Conservation (phyloP, 2,329 filamentous ascomycete genomes). For the Microsporum ferrugineum region DNA sequence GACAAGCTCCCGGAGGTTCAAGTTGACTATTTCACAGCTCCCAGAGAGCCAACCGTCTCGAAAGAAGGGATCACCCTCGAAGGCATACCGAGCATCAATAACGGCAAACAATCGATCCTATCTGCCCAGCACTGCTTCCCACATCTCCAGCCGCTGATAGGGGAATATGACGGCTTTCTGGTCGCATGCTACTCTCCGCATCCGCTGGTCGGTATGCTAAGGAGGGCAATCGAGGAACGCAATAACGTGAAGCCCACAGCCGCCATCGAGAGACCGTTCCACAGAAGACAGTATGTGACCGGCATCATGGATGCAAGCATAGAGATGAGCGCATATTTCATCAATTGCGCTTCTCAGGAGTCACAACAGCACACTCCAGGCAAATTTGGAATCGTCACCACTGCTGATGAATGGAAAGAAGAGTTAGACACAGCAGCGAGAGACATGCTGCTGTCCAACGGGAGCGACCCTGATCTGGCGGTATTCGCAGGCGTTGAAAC, state of each 20-base stretch:
- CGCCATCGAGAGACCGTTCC: not conserved
- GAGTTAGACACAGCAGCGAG: conserved; percentile 57
- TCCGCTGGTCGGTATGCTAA: conserved; percentile 56
- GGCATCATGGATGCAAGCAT: conserved; percentile 87
- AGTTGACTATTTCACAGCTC: conserved; percentile 32
- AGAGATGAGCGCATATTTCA: conserved; percentile 43
- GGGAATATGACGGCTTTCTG: conserved; percentile 58
- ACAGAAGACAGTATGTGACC: conserved; percentile 45
- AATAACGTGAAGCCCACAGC: conserved; percentile 10
- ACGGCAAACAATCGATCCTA: conserved; percentile 53
- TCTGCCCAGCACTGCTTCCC: conserved; percentile 54
- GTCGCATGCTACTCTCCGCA: conserved; percentile 85
- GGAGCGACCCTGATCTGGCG: conserved; percentile 19
- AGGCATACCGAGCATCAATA: conserved; percentile 66
- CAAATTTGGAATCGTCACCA: conserved; percentile 77
- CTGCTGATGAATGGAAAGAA: conserved; percentile 69
- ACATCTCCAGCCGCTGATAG: conserved; percentile 36
- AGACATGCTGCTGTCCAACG: conserved; percentile 46
- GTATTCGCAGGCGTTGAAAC: conserved; percentile 68
- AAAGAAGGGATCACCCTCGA: conserved; percentile 23
- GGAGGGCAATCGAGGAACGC: conserved; percentile 30
- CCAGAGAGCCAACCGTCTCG: conserved; percentile 20
- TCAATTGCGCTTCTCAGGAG: conserved; percentile 17
- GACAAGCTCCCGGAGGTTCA: conserved; percentile 20
- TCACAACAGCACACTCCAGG: conserved; percentile 9